Evolutionary conservation across 2,329 filamentous ascomycete genomes (phyloP).

Genomic region (Alternaria burnsii): DNA sequence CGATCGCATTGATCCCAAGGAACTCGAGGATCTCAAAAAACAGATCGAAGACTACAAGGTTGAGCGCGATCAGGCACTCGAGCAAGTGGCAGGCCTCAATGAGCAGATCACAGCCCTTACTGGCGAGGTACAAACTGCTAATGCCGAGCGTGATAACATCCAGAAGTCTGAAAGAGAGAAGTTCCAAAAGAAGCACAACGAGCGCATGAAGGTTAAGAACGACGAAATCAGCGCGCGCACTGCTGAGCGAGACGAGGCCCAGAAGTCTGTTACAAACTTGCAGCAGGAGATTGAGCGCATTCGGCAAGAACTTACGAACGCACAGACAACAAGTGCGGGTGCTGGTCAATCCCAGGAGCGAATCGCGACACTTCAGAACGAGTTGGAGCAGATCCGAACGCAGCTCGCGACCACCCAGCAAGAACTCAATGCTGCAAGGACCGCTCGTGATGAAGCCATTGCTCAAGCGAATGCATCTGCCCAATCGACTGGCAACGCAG

Average conservation of each 20-base stretch:
- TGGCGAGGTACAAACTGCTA: conserved; percentile 20
- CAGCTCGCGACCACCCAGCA: conserved; percentile 36
- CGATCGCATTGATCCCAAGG: conserved; percentile 90
- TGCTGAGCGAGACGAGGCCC: conserved; percentile 71
- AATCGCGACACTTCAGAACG: conserved; percentile 64
- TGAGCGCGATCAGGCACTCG: conserved; percentile 64
- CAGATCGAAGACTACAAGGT: conserved; percentile 66
- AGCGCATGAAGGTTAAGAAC: conserved; percentile 53
- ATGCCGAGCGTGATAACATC: conserved; percentile 21
- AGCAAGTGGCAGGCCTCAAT: conserved; percentile 59
- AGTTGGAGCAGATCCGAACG: conserved; percentile 30
- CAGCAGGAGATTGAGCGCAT: conserved; percentile 70
- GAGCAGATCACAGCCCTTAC: conserved; percentile 55
- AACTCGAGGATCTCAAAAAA: conserved; percentile 88
- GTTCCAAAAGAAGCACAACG: conserved; percentile 55
- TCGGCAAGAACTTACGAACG: conserved; percentile 30
- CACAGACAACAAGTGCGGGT: conserved; percentile 24
- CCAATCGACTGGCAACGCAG: conserved; percentile 41
- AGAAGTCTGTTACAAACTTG: conserved; percentile 29
- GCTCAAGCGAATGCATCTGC: conserved; percentile 56
- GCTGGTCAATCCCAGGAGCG: conserved; percentile 57
- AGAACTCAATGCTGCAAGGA: conserved; percentile 67
- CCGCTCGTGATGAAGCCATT: conserved; percentile 71
- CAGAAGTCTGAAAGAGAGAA: conserved; percentile 58
- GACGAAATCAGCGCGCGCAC: conserved; percentile 56